phyloP scores from a whole-genome alignment of 1,284 basidiomycete species.

The Golubevia sp. region DNA sequence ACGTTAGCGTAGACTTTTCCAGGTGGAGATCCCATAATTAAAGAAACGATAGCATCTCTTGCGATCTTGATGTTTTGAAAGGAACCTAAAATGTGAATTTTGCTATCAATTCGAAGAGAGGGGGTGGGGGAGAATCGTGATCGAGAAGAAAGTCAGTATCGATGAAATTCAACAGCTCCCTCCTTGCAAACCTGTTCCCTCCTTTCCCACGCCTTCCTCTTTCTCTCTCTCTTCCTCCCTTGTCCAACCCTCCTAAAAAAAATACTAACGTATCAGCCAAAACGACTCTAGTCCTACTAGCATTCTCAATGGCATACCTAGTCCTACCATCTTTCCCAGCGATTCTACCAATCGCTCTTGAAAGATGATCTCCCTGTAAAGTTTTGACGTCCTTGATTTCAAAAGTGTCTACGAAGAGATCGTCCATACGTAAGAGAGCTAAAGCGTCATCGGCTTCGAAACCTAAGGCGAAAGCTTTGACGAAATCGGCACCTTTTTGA shows the following conservation, averaged over 20 bases:
- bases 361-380: conserved; percentile 92
- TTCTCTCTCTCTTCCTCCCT: no score
- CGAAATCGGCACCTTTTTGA: conserved; percentile 97
- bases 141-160: no score
- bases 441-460: conserved; percentile 88
- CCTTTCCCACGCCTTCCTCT: no score
- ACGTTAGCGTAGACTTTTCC: conserved; percentile 83
- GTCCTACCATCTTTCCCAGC: conserved; percentile 98
- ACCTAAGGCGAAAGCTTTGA: conserved; percentile 90
- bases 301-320: conserved; percentile 97
- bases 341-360: conserved; percentile 94
- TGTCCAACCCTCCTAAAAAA: no score
- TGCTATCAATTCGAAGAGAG: conserved; percentile 65
- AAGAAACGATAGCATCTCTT: conserved; percentile 89
- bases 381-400: conserved; percentile 99
- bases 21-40: conserved; percentile 92
- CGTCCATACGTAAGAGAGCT: conserved; percentile 90
- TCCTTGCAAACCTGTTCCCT: no score
- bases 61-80: conserved; percentile 98
- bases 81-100: conserved; percentile 91
- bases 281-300: conserved; percentile 91
- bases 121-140: conserved; percentile 9
- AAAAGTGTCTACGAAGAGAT: conserved; percentile 96
- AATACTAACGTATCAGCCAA: conserved; percentile 86
- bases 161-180: no score